Evolutionary conservation across 1,139 yeast species (phyloP).

Genomic region (Candida tetrigidarum): DNA sequence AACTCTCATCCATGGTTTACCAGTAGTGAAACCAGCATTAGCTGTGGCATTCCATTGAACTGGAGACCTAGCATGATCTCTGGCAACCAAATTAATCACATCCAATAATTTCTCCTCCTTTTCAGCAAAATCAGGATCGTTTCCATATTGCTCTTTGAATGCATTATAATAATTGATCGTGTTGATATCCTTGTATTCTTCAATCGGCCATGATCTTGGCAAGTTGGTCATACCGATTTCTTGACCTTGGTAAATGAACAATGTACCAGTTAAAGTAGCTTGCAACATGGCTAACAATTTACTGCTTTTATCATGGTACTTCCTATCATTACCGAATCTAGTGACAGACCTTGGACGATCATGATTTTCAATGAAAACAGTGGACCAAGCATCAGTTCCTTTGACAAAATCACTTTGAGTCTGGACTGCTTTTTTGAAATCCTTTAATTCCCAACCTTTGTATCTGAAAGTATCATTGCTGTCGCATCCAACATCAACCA

Average conservation of each 20-base stretch:
- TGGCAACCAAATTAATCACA: conserved; percentile 40
- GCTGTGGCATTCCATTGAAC: conserved; percentile 56
- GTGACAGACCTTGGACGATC: conserved; percentile 60
- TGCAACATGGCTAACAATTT: conserved; percentile 53
- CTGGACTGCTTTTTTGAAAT: conserved; percentile 47
- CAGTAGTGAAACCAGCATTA: conserved; percentile 54
- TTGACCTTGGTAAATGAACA: conserved; percentile 63
- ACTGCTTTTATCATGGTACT: conserved; percentile 39
- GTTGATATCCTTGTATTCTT: conserved; percentile 55
- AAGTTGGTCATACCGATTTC: conserved; percentile 61
- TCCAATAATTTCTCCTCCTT: conserved; percentile 35
- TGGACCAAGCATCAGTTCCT: conserved; percentile 63
- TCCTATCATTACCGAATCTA: conserved; percentile 51
- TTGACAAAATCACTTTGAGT: conserved; percentile 41
- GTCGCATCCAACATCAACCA: conserved; percentile 47
- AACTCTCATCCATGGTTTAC: conserved; percentile 59
- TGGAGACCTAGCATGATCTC: conserved; percentile 64
- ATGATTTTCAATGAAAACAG: conserved; percentile 60
- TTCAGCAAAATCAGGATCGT: conserved; percentile 31
- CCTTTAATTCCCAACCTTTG: conserved; percentile 38
- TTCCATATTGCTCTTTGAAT: conserved; percentile 33
- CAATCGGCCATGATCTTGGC: conserved; percentile 48
- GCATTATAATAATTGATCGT: conserved; percentile 46
- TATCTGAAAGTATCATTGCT: conserved; percentile 36
- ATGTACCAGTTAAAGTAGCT: conserved; percentile 55